Conservation (phyloP, 306 rosid species). For the Morella rubra region DNA sequence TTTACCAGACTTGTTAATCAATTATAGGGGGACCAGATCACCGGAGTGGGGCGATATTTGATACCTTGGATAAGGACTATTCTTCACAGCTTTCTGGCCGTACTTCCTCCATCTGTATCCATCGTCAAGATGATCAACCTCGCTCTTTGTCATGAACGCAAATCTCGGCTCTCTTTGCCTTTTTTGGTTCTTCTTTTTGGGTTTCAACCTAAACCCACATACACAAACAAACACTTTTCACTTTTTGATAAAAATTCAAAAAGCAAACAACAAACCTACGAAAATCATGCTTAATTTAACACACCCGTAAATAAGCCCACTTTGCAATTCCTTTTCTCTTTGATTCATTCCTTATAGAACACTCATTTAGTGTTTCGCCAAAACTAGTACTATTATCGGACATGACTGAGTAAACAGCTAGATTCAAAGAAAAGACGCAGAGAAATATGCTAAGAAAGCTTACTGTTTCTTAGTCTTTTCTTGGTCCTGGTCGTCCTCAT, state of each 20-base stretch:
- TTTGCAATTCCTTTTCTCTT: slow-evolving; percentile 3
- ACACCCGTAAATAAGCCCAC: background rate
- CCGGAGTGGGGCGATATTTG: background rate
- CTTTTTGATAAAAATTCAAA: background rate
- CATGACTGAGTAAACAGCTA: background rate
- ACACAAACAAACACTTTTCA: background rate
- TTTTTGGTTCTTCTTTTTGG: slow-evolving; percentile 75
- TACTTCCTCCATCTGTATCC: slow-evolving; percentile 95
- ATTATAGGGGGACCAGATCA: background rate
- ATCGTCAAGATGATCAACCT: slow-evolving; percentile 84
- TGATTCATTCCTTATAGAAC: background rate
- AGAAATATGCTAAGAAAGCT: slow-evolving; percentile 21
- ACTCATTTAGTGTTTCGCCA: slow-evolving; percentile 3
- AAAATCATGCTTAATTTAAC: background rate
- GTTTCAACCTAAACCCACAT: slow-evolving; percentile 51
- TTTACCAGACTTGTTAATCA: background rate
- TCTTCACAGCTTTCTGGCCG: slow-evolving; percentile 95
- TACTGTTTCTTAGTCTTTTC: slow-evolving; percentile 68
- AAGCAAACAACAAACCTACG: background rate
- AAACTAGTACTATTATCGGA: background rate
- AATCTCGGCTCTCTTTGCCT: slow-evolving; percentile 67
- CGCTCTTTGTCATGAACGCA: slow-evolving; percentile 88
- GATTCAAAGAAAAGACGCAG: background rate
- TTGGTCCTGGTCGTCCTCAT: slow-evolving; percentile 39
- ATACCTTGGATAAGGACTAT: slow-evolving; percentile 94